Evolutionary conservation across 2,329 filamentous ascomycete species (phyloP).

Genomic region (Xylariaceae sp.): DNA sequence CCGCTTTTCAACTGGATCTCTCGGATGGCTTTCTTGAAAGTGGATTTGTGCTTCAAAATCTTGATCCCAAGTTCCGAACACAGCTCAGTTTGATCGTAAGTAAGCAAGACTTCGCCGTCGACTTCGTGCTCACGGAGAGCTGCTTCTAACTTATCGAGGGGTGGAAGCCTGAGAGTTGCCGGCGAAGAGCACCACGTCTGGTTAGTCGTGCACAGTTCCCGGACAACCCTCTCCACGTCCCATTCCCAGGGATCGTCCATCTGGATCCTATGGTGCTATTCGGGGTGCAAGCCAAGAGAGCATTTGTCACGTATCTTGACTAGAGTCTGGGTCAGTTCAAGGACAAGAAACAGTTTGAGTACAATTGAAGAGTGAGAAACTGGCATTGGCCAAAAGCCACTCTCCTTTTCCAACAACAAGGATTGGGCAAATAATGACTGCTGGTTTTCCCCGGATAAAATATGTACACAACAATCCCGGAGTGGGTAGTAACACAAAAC

Average conservation of each 20-base stretch:
- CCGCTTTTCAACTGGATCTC: constrained; percentile 48
- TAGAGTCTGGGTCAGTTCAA: constrained; percentile 6
- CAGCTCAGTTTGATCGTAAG: constrained; percentile 48
- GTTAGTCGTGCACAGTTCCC: constrained; percentile 55
- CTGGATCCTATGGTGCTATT: too few relatives aligned
- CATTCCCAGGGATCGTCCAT: constrained; percentile 67
- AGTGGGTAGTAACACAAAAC: too few relatives aligned
- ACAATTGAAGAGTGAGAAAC: too few relatives aligned
- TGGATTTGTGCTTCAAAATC: constrained; percentile 51
- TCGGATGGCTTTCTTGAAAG: constrained; percentile 52
- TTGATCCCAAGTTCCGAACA: constrained; percentile 51
- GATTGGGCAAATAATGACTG: too few relatives aligned
- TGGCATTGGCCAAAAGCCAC: too few relatives aligned
- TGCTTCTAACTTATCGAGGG: constrained; percentile 46
- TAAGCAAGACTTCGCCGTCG: constrained; percentile 60
- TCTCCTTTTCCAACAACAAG: too few relatives aligned
- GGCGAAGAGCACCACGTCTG: constrained; percentile 42
- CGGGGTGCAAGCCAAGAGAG: not conserved
- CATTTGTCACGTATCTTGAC: not conserved
- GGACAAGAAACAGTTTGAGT: too few relatives aligned
- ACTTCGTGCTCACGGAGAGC: constrained; percentile 57
- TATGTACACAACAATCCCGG: too few relatives aligned
- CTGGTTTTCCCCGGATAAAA: too few relatives aligned
- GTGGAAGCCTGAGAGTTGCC: constrained; percentile 39
- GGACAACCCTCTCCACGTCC: constrained; percentile 61